Base-by-base conservation (phyloP, 306 rosid species). In the Pueraria montana region DNA sequence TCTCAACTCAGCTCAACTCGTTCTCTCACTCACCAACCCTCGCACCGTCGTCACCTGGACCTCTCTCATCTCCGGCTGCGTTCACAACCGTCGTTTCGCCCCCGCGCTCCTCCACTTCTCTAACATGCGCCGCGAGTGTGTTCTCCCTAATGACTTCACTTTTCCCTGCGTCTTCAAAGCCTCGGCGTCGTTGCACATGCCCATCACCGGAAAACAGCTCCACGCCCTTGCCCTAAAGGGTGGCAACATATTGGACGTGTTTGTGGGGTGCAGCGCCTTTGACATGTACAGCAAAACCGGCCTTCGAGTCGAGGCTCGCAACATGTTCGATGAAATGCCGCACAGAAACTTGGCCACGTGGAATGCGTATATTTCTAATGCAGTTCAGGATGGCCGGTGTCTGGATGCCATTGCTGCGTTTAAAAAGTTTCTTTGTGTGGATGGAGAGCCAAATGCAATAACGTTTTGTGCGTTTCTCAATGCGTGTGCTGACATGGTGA, bases 41-140 rank as follows among this genome's bases (percentile, higher is more conserved):
- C 95, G 91, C 82, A 87, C 93, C 59, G 97, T 95, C 65, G 98
- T 95, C 64, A 93, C 94, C 23, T 93, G 95, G 94, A 93, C 95
- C n/a, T 82, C 97, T 20, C 93, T 93, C 82, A 90, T 95, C 68
- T 90, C 98, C 40, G 97, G 97, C 4, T 88, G 90, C 16, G 97
- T 93, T 74, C 91, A 88, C 21, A 93, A 95, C 53, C 85, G 86
- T 18, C 97, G 64, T 69, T 93, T 87, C 52, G 9, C 50, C 8
- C 23, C 91, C 2, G 91, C 97, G 45, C 77, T 95, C 11, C 66
- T 65, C 24, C 89, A 87, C 53, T 93, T 95, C 72, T 62, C 85
- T 23, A n/a, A 84, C 87, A 95, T 95, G 98, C 92, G 83, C 49
- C 89, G 86, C 2, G 89, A 90, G 34, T 53, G 34, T 18, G 65